Conservation (phyloP, 768 basidiomycete species). For the Hydnum rufescens region DNA sequence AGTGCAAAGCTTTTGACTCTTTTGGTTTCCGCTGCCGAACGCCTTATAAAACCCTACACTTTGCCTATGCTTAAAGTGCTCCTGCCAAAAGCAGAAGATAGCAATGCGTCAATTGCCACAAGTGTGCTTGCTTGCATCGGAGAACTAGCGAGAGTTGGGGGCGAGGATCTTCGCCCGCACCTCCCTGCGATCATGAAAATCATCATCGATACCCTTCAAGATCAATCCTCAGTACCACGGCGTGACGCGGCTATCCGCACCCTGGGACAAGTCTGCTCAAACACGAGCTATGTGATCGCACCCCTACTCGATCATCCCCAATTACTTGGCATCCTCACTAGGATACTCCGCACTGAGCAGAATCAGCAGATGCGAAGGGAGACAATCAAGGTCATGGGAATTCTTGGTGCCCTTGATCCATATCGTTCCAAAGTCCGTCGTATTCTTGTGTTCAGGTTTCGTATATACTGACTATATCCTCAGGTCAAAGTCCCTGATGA, state of each 20-base stretch:
- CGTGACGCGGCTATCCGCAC: constrained; percentile 88
- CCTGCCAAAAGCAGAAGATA: constrained; percentile 71
- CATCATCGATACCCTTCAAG: constrained; percentile 74
- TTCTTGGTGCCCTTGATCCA: constrained; percentile 89
- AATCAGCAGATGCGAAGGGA: constrained; percentile 57
- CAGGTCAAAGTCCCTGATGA: constrained; percentile 30
- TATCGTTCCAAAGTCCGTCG: constrained; percentile 71
- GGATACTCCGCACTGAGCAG: constrained; percentile 68
- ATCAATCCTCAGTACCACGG: constrained; percentile 59
- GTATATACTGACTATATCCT: constrained; percentile 15
- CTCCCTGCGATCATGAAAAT: constrained; percentile 79
- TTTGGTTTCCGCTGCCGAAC: constrained; percentile 77
- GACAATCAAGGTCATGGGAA: constrained; percentile 86
- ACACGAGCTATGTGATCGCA: constrained; percentile 83
- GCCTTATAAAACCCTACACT: constrained; percentile 89
- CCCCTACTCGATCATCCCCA: constrained; percentile 85
- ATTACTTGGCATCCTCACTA: constrained; percentile 64
- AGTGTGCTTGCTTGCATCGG: constrained; percentile 89
- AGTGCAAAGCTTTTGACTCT: constrained; percentile 78
- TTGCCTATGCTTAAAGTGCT: constrained; percentile 87
- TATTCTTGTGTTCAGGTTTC: background rate
- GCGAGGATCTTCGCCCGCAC: constrained; percentile 70
- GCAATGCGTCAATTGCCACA: constrained; percentile 72
- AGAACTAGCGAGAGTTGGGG: constrained; percentile 80
- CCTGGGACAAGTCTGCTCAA: constrained; percentile 86